Evolutionary conservation across 2,329 filamentous ascomycete species (phyloP), one percentile per base, ranked within the genome.

Genomic region (Alternaria longipes): DNA sequence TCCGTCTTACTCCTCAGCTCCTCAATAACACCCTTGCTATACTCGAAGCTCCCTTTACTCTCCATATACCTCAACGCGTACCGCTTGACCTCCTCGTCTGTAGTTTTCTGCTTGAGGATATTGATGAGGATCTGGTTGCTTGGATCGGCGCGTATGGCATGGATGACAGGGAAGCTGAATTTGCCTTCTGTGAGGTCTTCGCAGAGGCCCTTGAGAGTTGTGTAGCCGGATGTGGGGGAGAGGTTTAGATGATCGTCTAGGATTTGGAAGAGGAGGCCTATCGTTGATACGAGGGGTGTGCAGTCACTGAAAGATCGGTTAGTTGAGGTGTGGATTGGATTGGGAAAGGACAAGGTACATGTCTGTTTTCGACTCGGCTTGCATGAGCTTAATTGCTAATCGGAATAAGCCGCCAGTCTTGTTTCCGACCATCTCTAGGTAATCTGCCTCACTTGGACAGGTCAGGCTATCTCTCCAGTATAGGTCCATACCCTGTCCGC

Each of bases 181-280:
- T 98, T 98, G 65, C 94, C 94, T 82, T 98, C 95, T 1, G 93
- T 97, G 70, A 98, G 82, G 80, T 98, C 95, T 82, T 98, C 94
- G 79, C 92, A 97, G 69, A 97, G 87, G 51, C 94, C 95, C 82
- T 98, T 98, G 79, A 97, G 94, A 66, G 90, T 84, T 38, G 89
- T 89, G 83, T 97, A 97, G 73, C 73, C 78, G 3, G 79, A 73
- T 28, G 75, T 76, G 41, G 81, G 76, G 54, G 79, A 80, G 44
- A 99, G 88, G 78, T 98, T 98, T 79, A 93, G 89, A 82, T 97
- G 97, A 84, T 99, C 95, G 82, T 94, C 92, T 70, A 91, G 88
- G 80, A 97, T 95, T 80, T 97, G 93, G 84, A 93, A 97, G 77
- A 95, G 89, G 57, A 95, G 87, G 32, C 93, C 93, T 59, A 96